Conservation (phyloP, 2,329 filamentous ascomycete species). For the Cercospora janseana region DNA sequence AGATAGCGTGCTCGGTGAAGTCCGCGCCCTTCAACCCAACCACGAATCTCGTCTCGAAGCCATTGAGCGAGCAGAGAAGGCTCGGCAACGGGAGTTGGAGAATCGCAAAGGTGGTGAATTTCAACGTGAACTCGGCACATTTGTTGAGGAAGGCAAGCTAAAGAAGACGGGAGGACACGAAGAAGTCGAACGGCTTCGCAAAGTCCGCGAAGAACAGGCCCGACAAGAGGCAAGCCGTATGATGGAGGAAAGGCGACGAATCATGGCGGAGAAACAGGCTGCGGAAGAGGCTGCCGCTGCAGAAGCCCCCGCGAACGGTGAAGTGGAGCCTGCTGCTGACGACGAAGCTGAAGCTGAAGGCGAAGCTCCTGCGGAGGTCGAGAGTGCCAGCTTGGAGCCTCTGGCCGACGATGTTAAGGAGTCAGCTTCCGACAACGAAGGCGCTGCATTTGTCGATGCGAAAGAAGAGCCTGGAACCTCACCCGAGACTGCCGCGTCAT, state of each 20-base stretch:
- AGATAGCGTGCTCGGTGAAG: conserved; percentile 87
- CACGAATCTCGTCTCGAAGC: conserved; percentile 91
- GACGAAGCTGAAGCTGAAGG: background rate
- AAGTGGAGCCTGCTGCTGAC: background rate
- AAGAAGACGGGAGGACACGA: conserved; percentile 97
- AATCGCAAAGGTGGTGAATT: conserved; percentile 71
- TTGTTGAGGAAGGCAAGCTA: conserved; percentile 84
- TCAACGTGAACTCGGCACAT: conserved; percentile 77
- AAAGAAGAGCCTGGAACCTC: conserved; percentile 11
- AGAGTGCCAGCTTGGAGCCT: conserved; percentile 8
- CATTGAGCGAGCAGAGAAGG: conserved; percentile 93
- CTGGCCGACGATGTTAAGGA: conserved; percentile 10
- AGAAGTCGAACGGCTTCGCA: conserved; percentile 81
- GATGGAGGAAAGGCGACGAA: conserved; percentile 48
- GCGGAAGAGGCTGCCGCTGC: conserved; percentile 37
- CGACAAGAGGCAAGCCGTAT: conserved; percentile 68
- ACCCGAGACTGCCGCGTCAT: conserved; percentile 7
- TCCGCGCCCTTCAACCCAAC: conserved; percentile 88
- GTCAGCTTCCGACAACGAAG: conserved; percentile 9
- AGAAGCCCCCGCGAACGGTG: conserved; percentile 16
- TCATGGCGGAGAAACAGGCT: conserved; percentile 47
- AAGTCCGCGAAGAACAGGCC: conserved; percentile 81
- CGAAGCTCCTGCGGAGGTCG: background rate
- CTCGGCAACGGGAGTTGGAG: conserved; percentile 83
- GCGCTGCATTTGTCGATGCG: conserved; percentile 16